Conservation (phyloP, 139 green algal genomes). For the Zygnema cylindricum region DNA sequence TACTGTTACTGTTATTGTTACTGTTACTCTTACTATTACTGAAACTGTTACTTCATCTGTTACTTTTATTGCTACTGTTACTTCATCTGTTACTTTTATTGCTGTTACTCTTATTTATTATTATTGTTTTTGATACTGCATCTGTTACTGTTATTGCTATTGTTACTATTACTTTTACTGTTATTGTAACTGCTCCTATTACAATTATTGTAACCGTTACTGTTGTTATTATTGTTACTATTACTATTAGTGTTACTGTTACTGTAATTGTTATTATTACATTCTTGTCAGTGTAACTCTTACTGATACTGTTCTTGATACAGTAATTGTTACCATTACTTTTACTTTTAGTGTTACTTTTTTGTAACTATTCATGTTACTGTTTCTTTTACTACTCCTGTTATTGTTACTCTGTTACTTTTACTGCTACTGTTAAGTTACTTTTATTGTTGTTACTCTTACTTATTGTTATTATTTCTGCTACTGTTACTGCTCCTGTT, state of each 20-base stretch:
- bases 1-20: not conserved
- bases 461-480: slow-evolving; percentile 24
- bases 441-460: not conserved
- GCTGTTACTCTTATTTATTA: slow-evolving; percentile 2
- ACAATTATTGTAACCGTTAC: not conserved
- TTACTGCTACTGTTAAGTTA: not conserved
- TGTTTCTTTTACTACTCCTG: slow-evolving; percentile 15
- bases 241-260: slow-evolving; percentile 8
- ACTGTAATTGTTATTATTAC: not conserved
- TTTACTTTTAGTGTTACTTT: no score
- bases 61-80: slow-evolving; percentile 17
- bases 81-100: not conserved
- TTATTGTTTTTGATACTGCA: slow-evolving; percentile 3
- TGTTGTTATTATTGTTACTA: slow-evolving; percentile 32
- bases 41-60: not conserved
- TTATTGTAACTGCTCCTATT: slow-evolving; percentile 16
- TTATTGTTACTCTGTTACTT: slow-evolving; percentile 11
- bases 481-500: slow-evolving; percentile 21
- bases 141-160: slow-evolving; percentile 1
- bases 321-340: not conserved
- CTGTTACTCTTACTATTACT: not conserved
- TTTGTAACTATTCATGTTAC: not conserved
- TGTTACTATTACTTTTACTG: not conserved
- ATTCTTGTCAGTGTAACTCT: no score
- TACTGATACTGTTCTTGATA: not conserved